Conservation (phyloP, 257 asterid genomes). For the Euphrasia confusa region DNA sequence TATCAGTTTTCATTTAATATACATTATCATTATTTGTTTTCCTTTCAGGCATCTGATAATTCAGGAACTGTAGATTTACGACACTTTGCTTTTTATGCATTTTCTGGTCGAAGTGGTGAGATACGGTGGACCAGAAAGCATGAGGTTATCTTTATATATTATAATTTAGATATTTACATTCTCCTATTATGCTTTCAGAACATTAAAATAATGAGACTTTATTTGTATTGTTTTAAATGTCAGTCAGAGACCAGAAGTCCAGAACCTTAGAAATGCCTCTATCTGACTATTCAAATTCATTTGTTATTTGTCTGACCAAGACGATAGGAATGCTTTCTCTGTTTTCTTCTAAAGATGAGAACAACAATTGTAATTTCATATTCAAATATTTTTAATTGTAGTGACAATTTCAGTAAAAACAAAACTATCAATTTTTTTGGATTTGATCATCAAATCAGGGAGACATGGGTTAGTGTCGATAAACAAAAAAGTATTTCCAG, state of each 20-base stretch:
- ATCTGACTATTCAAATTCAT: slow-evolving; percentile 7
- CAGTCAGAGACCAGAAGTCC: slow-evolving; percentile 13
- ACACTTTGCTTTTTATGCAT: slow-evolving; percentile 91
- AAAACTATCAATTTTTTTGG: neutral
- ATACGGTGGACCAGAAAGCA: slow-evolving; percentile 82
- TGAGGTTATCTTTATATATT: slow-evolving; percentile 45
- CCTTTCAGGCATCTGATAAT: slow-evolving; percentile 60
- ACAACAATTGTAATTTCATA: neutral
- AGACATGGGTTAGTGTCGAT: neutral
- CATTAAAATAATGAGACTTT: slow-evolving; percentile 2
- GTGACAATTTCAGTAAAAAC: slow-evolving; percentile 1
- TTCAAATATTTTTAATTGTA: neutral
- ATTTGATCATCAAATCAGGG: slow-evolving; percentile 6
- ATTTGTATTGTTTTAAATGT: slow-evolving; percentile 9
- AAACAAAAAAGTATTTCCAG: neutral
- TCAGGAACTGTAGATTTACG: slow-evolving; percentile 70
- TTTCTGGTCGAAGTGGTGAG: slow-evolving; percentile 87
- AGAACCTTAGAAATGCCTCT: slow-evolving; percentile 7
- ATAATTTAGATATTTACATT: slow-evolving; percentile 9
- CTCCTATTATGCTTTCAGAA: slow-evolving; percentile 9
- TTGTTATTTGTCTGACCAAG: neutral
- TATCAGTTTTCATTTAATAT: slow-evolving; percentile 12
- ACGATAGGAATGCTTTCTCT: neutral
- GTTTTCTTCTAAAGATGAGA: slow-evolving; percentile 11
- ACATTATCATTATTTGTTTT: slow-evolving; percentile 23